Evolutionary conservation across 768 basidiomycete genomes (phyloP).

Genomic region (Hericium rajendrae): DNA sequence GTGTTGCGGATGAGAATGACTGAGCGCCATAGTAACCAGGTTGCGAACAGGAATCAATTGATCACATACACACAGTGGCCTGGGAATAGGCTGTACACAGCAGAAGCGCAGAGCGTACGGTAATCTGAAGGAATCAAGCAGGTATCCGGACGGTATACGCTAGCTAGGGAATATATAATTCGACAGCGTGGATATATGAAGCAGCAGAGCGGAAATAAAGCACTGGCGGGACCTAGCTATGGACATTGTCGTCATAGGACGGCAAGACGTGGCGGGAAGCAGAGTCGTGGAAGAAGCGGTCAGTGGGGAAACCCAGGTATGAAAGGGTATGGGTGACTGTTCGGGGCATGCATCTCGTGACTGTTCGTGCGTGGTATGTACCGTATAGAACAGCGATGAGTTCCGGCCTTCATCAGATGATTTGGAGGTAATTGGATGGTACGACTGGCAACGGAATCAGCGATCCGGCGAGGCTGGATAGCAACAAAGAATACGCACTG

Average conservation of each 20-base stretch:
- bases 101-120: too few species aligned
- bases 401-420: constrained; percentile 31
- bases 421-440: constrained; percentile 79
- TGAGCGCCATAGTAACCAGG: too few species aligned
- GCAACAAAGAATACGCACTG: constrained; percentile 44
- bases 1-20: too few species aligned
- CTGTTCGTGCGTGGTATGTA: constrained; percentile 17
- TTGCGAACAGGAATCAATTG: too few species aligned
- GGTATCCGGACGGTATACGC: background rate
- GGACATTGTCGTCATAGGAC: background rate
- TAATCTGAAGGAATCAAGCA: background rate
- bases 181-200: background rate
- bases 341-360: constrained; percentile 8
- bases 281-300: background rate
- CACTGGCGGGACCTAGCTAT: background rate
- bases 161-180: background rate
- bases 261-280: background rate
- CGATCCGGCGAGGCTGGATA: background rate
- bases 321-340: background rate
- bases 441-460: constrained; percentile 40
- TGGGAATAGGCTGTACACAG: too few species aligned
- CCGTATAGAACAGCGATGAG: constrained; percentile 4
- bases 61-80: too few species aligned
- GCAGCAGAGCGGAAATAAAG: too few species aligned
- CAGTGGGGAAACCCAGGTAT: background rate